Conservation (phyloP, 2,329 filamentous ascomycete genomes). For the Incumbomyces lentus region DNA sequence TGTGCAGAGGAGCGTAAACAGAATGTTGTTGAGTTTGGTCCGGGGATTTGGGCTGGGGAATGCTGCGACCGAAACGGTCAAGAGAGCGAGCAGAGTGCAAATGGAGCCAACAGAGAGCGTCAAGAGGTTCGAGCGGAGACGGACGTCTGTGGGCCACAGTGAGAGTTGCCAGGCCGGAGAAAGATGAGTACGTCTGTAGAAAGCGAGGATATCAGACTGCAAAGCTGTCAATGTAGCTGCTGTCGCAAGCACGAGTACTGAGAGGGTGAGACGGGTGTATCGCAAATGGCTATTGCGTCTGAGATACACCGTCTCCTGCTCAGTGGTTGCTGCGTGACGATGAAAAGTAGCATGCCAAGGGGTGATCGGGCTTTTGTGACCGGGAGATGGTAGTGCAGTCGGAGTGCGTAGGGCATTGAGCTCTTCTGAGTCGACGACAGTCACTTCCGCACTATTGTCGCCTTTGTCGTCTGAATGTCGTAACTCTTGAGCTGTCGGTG, state of each 20-base stretch:
- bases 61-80: slow-evolving; percentile 12
- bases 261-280: slow-evolving; percentile 26
- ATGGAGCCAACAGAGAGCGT: slow-evolving; percentile 29
- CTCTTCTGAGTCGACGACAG: slow-evolving; percentile 3
- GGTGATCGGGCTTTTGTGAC: not conserved
- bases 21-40: slow-evolving; percentile 9
- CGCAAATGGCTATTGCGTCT: slow-evolving; percentile 21
- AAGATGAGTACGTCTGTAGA: slow-evolving; percentile 29
- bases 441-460: not conserved
- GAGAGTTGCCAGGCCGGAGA: slow-evolving; percentile 26
- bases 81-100: slow-evolving; percentile 25
- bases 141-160: slow-evolving; percentile 34
- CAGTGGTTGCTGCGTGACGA: slow-evolving; percentile 16
- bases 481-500: slow-evolving; percentile 6
- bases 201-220: slow-evolving; percentile 29
- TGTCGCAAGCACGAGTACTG: slow-evolving; percentile 23
- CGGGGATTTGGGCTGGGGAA: slow-evolving; percentile 14
- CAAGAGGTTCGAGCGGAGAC: slow-evolving; percentile 30
- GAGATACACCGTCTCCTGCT: slow-evolving; percentile 17
- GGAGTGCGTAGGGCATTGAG: slow-evolving; percentile 10
- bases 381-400: slow-evolving; percentile 9
- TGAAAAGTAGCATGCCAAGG: slow-evolving; percentile 11
- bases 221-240: slow-evolving; percentile 27
- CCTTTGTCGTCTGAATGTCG: slow-evolving; percentile 11
- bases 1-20: slow-evolving; percentile 6